phyloP scores from a whole-genome alignment of 1,139 yeast genomes.

The Blastobotrys serpentis region DNA sequence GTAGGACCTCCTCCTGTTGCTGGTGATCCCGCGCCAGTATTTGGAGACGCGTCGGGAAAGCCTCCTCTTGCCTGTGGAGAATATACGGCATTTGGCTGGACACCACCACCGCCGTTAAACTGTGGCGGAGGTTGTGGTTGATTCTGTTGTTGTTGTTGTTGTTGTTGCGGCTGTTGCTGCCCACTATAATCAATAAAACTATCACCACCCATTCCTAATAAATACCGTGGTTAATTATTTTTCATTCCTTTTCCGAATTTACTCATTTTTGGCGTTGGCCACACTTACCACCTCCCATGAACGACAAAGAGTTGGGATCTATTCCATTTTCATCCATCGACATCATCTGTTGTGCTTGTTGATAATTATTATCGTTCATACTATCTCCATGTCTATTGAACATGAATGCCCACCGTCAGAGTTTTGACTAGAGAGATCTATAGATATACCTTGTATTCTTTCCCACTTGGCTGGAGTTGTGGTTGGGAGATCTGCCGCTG shows the following conservation, averaged over 20 bases:
- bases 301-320: conserved; percentile 16
- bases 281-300: conserved; percentile 17
- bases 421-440: neutral
- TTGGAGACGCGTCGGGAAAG: conserved; percentile 19
- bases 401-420: conserved; percentile 14
- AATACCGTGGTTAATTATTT: no score
- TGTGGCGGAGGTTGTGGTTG: neutral
- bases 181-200: neutral
- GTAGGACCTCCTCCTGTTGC: conserved; percentile 28
- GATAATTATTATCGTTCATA: conserved; percentile 11
- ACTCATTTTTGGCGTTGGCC: no score
- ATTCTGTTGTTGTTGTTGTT: no score
- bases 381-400: conserved; percentile 13
- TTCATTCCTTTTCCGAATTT: no score
- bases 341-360: conserved; percentile 9
- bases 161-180: conserved; percentile 9
- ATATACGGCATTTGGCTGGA: conserved; percentile 27
- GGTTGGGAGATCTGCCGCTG: neutral
- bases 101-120: conserved; percentile 12
- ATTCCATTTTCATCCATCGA: conserved; percentile 5
- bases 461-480: neutral
- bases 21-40: conserved; percentile 20
- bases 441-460: neutral
- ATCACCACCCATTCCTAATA: conserved; percentile 5
- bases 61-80: conserved; percentile 22